Conservation (phyloP, 345 rosid genomes). For the Gossypioides kirkii region DNA sequence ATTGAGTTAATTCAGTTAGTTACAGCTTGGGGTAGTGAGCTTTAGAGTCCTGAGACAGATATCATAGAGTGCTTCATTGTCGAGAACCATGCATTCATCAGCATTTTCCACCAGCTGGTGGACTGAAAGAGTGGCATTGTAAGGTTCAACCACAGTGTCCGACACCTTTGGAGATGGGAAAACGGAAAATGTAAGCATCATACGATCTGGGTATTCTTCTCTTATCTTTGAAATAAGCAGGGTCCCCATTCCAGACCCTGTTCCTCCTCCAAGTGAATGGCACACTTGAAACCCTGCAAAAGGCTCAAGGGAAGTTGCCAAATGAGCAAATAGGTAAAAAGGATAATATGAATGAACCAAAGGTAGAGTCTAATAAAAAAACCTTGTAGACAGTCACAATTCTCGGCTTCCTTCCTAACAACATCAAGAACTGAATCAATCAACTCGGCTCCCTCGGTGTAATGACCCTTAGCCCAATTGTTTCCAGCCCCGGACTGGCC, state of each 20-base stretch:
- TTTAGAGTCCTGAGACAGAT: conserved; percentile 35
- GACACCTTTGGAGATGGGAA: conserved; percentile 37
- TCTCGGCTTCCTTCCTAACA: conserved; percentile 31
- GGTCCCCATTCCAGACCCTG: conserved; percentile 34
- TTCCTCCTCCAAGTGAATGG: conserved; percentile 34
- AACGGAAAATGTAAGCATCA: conserved; percentile 33
- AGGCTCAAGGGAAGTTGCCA: not conserved
- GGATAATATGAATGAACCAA: not conserved
- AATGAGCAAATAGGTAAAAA: not conserved
- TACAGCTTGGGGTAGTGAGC: conserved; percentile 33
- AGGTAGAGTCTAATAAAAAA: not conserved
- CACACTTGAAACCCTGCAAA: conserved; percentile 30
- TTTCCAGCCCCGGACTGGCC: conserved; percentile 29
- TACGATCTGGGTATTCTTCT: conserved; percentile 32
- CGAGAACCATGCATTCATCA: conserved; percentile 36
- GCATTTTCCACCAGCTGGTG: conserved; percentile 34
- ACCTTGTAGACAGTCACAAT: conserved; percentile 34
- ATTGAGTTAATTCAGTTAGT: conserved; percentile 3
- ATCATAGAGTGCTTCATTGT: conserved; percentile 33
- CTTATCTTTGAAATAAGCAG: conserved; percentile 32
- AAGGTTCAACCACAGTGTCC: conserved; percentile 36
- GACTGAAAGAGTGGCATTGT: conserved; percentile 34
- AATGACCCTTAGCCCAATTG: conserved; percentile 36
- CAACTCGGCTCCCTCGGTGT: conserved; percentile 32
- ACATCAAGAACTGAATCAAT: conserved; percentile 29